Base-by-base conservation (phyloP, 1,284 basidiomycete genomes). In the Irpex sp. region DNA sequence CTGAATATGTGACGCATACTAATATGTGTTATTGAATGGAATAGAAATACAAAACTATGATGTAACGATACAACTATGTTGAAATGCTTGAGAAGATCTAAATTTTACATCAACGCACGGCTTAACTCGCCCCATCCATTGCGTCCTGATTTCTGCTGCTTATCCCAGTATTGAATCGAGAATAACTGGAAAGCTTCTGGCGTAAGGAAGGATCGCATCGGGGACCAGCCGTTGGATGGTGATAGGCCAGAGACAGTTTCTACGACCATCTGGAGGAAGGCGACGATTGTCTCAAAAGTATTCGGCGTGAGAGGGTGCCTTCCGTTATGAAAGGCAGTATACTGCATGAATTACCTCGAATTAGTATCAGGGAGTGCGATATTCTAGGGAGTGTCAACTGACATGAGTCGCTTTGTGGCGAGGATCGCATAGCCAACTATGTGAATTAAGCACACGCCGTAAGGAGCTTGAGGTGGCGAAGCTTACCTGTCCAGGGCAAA, bases 181-280 rank as follows among this genome's bases (percentile, higher is more conserved):
- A 70, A 70, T 4, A 70, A 38, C 11, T 70, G 69, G 58, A 70
- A 70, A 10, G 69, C 69, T 18, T 70, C 45, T 3, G 65, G 69
- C 4, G 65, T 70, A 3, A 70, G 44, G 65, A 67, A 70, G 13
- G 65, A 54, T 13, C 65, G 32, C 65, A 70, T 60, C 0, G 56
- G 42, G 0, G 69, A 32, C 65, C 69, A 70, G 43, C 69, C 69
- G 18, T 67, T 44, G 20, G 18, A 11, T 6, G 56, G 27, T 6
- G 65, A 66, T 4, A 70, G 58, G 43, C 69, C 69, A 6, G 69
- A 66, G 20, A 66, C 45, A 24, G 59, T 66, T 13, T 70, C 65
- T 7, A 70, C 69, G 24, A 70, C 32, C 56, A 67, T 66, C 65
- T 67, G 66, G 15, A 70, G 56, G 65, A 70, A 70, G n/a, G 56